Evolutionary conservation across 2,329 filamentous ascomycete species (phyloP), one percentile per base, ranked within the genome.

Genomic region (Blastomyces emzantsi): DNA sequence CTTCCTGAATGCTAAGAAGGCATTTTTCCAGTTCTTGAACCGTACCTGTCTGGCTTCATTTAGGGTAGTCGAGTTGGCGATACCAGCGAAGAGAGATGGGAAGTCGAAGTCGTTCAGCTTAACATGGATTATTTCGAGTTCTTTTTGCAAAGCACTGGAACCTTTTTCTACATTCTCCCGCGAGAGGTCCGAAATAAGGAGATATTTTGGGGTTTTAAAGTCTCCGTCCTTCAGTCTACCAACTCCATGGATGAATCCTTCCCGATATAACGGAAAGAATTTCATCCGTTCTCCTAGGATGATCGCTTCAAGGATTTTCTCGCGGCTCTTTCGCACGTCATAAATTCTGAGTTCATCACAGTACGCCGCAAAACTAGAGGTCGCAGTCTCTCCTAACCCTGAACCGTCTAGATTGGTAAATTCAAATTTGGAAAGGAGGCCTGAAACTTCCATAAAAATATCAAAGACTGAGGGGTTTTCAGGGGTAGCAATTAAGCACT

Each of bases 41-140:
- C 87, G 86, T 54, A 96, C 85, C 22, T 85, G 79, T 73, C 87
- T 92, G 67, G 90, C 87, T 74, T 96, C 91, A 0, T 82, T 82
- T 28, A 86, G 83, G 0, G 89, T 90, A 13, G 88, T 92, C 3
- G 91, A 96, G 74, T 87, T 92, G 71, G 90, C 93, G 67, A 92
- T 86, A 43, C 94, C 94, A 0, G 91, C 85, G 72, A 96, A 97
- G 5, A 97, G 79, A 0, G 90, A 89, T 0, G 92, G 92, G 69
- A 96, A 97, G 41, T 97, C 90, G 69, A 97, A 97, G 66, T 91
- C 86, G 64, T 90, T 86, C n/a, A 97, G 79, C 54, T 90, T 87
- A 41, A 80, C 78, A 67, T 90, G 88, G 67, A 92, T 85, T 62
- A 83, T 87, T 66, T 86, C 83, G 64, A 90, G 83, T 25, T 91